phyloP scores from a whole-genome alignment of 2,329 filamentous ascomycete genomes.

The Colletotrichum salicis region DNA sequence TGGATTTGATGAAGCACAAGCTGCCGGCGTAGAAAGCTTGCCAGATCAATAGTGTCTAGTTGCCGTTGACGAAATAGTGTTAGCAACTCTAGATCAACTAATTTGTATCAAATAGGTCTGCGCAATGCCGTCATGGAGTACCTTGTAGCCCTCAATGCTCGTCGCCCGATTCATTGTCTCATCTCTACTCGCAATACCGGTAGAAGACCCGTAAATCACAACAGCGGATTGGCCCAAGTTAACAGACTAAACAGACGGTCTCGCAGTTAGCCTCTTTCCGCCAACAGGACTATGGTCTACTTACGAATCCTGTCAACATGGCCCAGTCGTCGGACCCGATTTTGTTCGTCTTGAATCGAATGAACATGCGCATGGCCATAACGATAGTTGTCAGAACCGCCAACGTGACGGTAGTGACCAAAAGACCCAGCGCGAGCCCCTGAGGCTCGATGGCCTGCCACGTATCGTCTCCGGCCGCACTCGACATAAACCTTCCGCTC shows the following conservation, averaged over 20 bases:
- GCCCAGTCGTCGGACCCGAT: not conserved
- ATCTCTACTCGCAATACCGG: not conserved
- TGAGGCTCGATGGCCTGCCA: not conserved
- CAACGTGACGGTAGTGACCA: not conserved
- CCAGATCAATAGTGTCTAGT: not conserved
- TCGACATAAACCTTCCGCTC: no score
- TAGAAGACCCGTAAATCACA: not conserved
- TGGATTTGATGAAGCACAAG: conserved; percentile 38
- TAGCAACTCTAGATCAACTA: not conserved
- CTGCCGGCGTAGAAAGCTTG: not conserved
- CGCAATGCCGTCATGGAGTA: not conserved
- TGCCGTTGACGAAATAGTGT: not conserved
- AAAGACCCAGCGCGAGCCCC: not conserved
- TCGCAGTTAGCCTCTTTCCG: no score
- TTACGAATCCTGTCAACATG: not conserved
- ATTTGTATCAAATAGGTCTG: not conserved
- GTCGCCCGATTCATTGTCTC: not conserved
- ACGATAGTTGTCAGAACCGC: not conserved
- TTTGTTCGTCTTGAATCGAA: not conserved
- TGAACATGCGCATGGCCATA: not conserved
- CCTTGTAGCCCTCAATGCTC: not conserved
- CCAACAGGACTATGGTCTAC: no score
- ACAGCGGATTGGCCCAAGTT: not conserved
- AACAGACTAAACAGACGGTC: no score
- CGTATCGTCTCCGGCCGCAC: not conserved